These are phyloP conservation scores for Tolypocladium ovalisporum DNA, from an alignment of 2,329 filamentous ascomycete genomes.

Conservation along the genomic window DNA sequence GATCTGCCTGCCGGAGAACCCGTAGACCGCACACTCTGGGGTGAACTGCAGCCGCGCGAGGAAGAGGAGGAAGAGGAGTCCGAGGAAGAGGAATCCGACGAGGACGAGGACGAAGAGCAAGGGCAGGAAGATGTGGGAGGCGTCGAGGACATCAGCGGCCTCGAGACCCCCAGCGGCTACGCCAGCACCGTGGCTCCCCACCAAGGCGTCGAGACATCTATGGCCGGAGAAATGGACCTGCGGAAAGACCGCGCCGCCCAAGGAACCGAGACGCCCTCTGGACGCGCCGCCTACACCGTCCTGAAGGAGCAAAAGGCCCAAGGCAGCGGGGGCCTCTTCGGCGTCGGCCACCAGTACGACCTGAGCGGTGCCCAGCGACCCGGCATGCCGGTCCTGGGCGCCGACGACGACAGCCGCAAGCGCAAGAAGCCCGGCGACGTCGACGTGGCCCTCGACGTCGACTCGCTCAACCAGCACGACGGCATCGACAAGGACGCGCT, in stretches of 20 bases:
- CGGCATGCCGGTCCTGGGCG: conserved; percentile 63
- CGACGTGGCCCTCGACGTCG: conserved; percentile 83
- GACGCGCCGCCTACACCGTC: conserved; percentile 75
- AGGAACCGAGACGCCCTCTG: conserved; percentile 72
- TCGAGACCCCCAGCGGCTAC: conserved; percentile 74
- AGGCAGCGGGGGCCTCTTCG: conserved; percentile 83
- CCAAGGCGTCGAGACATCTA: conserved; percentile 54
- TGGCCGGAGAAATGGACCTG: conserved; percentile 81
- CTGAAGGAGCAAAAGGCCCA: conserved; percentile 76
- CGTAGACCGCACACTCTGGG: conserved; percentile 83
- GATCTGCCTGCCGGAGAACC: conserved; percentile 52
- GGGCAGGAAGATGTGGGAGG: conserved; percentile 19
- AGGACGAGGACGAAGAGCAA: conserved; percentile 42
- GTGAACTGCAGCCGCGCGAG: conserved; percentile 72
- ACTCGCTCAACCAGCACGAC: conserved; percentile 63
- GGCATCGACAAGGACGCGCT: conserved; percentile 79
- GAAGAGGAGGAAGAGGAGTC: conserved; percentile 66
- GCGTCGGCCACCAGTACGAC: conserved; percentile 88
- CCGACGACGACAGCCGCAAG: conserved; percentile 67
- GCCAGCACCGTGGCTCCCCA: conserved; percentile 74
- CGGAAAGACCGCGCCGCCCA: conserved; percentile 73
- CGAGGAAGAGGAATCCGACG: conserved; percentile 65
- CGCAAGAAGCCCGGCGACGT: conserved; percentile 95
- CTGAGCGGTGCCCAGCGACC: conserved; percentile 45
- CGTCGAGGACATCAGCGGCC: conserved; percentile 35